A percentile compares a stretch with the other conserved stretches of the same genome.
These are phyloP conservation scores for Ustilago hordei DNA, from an alignment of 1,284 basidiomycete genomes.

Conservation along the genomic window DNA sequence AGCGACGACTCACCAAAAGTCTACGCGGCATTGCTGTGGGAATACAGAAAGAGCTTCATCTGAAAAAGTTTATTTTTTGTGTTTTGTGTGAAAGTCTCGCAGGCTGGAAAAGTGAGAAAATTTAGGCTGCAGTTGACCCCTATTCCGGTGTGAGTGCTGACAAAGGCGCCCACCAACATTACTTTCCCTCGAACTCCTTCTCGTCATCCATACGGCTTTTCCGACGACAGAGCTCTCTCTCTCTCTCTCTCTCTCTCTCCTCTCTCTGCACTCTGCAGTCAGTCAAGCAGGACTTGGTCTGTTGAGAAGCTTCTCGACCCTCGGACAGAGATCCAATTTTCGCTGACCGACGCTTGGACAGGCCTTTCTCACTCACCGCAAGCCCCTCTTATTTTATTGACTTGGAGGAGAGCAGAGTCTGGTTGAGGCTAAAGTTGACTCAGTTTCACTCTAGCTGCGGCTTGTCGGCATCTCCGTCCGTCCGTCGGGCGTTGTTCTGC, in stretches of 20 bases:
- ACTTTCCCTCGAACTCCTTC: neutral
- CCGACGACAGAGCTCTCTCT: neutral
- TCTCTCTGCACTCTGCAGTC: neutral
- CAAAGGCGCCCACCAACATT: neutral
- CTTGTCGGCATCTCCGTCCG: conserved; percentile 18
- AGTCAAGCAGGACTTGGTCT: neutral
- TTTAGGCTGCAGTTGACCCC: conserved; percentile 29
- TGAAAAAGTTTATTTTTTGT: neutral
- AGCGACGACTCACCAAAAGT: conserved; percentile 3
- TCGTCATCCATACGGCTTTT: neutral
- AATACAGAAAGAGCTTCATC: neutral
- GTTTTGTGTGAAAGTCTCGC: neutral
- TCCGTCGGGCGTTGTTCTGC: conserved; percentile 13
- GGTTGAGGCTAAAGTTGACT: neutral
- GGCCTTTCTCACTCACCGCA: conserved; percentile 11
- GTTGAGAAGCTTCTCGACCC: conserved; percentile 1
- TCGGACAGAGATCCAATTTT: neutral
- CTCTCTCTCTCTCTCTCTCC: neutral
- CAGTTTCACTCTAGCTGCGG: conserved; percentile 6
- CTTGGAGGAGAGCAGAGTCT: neutral
- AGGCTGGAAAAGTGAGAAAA: neutral
- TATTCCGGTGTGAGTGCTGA: conserved; percentile 19
- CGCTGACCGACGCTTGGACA: conserved; percentile 1
- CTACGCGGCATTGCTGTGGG: conserved; percentile 11
- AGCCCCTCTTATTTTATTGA: conserved; percentile 5